Evolutionary conservation across 2,329 filamentous ascomycete genomes (phyloP), one percentile per base, ranked within the genome.

Genomic region (Plenodomus lindquistii): DNA sequence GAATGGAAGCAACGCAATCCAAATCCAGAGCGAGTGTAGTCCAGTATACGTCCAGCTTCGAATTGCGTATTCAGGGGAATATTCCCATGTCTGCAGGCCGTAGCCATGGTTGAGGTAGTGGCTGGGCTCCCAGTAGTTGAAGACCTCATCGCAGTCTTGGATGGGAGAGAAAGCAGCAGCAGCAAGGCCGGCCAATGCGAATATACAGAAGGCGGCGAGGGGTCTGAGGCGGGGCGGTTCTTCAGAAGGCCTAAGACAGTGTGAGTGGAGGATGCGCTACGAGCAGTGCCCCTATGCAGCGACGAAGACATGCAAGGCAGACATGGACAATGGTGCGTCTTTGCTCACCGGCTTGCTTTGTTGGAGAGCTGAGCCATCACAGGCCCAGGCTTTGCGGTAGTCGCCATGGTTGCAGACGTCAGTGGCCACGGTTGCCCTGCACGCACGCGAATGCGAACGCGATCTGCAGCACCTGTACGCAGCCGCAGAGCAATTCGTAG

Each of bases 121-220:
- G 0, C 92, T 85, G 0, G 94, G 93, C 66, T 99, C 94, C 91
- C 93, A 99, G 78, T 96, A 99, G 72, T 99, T 99, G 81, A 96
- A 99, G 10, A 93, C 93, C 77, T 99, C 94, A 65, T 99, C 94
- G 70, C 94, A 99, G 73, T 99, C 94, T 71, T 97, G 92, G 57
- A 99, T 96, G 0, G 94, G 94, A 2, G 91, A 86, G 70, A 87
- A 93, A 24, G 88, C 66, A 10, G 93, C 94, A 6, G 93, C 89
- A 18, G 93, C 63, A 16, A 88, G 58, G 67, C 91, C 91, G 57
- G 88, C 86, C 22, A 79, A 77, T 38, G 95, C 77, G 70, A 95
- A 94, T 55, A 90, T 73, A 67, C 88, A 94, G 70, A 97, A 95
- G 11, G 88, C 88, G 39, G 84, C 80, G 58, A 89, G 88, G 46